Evolutionary conservation across 305 asterid genomes (phyloP).

Genomic region (Fraxinus dipetala): DNA sequence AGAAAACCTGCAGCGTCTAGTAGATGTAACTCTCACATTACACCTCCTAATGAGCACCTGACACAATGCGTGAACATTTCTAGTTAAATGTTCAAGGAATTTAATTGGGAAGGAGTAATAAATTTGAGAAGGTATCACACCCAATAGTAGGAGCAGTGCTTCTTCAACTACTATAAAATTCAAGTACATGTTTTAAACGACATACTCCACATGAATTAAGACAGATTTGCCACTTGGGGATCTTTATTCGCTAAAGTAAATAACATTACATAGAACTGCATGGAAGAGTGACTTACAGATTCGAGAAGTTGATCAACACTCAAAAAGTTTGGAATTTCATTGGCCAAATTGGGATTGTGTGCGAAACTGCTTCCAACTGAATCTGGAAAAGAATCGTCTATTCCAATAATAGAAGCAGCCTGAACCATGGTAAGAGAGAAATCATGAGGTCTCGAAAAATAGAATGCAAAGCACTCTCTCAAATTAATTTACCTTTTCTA

Average conservation of each 20-base stretch:
- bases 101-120: neutral
- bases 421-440: constrained; percentile 27
- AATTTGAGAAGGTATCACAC: neutral
- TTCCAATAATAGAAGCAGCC: constrained; percentile 38
- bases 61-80: neutral
- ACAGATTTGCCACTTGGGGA: neutral
- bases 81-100: neutral
- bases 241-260: neutral
- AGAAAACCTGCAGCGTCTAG: neutral
- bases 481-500: constrained; percentile 38
- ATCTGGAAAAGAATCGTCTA: constrained; percentile 45
- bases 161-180: neutral
- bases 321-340: constrained; percentile 53
- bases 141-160: neutral
- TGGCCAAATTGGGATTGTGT: constrained; percentile 34
- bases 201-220: neutral
- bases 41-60: neutral
- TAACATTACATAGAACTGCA: neutral
- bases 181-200: neutral
- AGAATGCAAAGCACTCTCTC: constrained; percentile 1
- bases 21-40: neutral
- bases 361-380: constrained; percentile 29
- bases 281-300: constrained; percentile 52
- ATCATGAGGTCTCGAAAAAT: constrained; percentile 9
- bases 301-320: constrained; percentile 76